These are phyloP conservation scores for Neonectria hederae DNA, from an alignment of 2,329 filamentous ascomycete genomes.

Conservation along the genomic window DNA sequence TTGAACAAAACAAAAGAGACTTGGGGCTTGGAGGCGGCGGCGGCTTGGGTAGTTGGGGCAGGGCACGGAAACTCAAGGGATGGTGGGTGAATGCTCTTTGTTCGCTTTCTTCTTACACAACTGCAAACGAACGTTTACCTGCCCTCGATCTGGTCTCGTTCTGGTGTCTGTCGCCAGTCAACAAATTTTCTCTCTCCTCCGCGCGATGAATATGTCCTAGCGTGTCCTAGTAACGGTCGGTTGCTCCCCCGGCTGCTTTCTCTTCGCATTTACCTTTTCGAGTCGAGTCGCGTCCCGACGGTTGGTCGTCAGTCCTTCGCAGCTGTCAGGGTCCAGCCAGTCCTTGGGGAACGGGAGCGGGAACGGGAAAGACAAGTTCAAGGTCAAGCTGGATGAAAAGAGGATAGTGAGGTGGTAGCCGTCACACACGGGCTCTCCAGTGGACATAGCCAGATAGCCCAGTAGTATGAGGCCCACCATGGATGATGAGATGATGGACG, in stretches of 20 bases:
- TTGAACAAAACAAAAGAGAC: neutral
- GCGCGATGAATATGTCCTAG: conserved; percentile 4
- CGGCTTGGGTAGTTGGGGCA: neutral
- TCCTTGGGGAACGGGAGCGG: conserved; percentile 29
- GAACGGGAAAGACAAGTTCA: conserved; percentile 35
- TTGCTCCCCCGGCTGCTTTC: conserved; percentile 28
- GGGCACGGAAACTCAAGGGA: conserved; percentile 5
- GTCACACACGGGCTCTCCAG: conserved; percentile 40
- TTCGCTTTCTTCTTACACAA: conserved; percentile 11
- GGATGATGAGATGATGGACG: neutral
- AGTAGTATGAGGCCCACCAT: conserved; percentile 6
- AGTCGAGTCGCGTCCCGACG: conserved; percentile 27
- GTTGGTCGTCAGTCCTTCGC: conserved; percentile 35
- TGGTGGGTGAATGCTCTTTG: conserved; percentile 2
- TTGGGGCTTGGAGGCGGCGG: neutral
- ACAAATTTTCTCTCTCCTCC: conserved; percentile 8
- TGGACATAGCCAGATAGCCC: conserved; percentile 36
- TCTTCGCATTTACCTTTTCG: conserved; percentile 36
- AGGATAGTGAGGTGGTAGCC: conserved; percentile 42
- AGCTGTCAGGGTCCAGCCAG: conserved; percentile 32
- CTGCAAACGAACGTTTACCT: conserved; percentile 9
- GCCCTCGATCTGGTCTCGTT: conserved; percentile 12
- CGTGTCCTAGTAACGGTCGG: conserved; percentile 5
- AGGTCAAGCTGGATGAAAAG: conserved; percentile 34
- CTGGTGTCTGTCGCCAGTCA: conserved; percentile 12